Base-by-base conservation (phyloP, 169 alveolate species). In the Plasmodium blacklocki region DNA sequence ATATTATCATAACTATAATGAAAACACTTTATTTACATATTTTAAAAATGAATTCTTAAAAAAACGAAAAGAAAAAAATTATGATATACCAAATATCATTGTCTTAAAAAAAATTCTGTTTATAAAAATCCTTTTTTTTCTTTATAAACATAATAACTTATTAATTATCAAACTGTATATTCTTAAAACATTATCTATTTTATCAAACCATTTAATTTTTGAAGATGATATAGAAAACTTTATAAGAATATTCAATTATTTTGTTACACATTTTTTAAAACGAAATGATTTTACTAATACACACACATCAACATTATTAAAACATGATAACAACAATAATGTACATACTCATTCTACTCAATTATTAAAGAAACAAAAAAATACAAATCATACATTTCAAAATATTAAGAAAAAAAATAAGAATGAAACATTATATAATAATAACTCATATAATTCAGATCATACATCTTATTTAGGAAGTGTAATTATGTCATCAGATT, bases 121-220 rank as follows among this genome's bases (percentile, higher is more conserved):
- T n/a, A 67, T 83, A 54, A 83, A 62, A n/a, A 43, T 83, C 15
- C 26, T 83, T 29, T 83, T 67, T 29, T 83, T 83, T 73, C 64
- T 83, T 49, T 49, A 56, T 29, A 56, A 72, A 9, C 43, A 83
- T 67, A 68, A 66, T 52, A 12, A 15, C 45, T 18, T 18, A 39
- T 47, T 68, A 68, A 14, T 68, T 32, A 39, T 60, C 21, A 67
- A 49, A 23, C 14, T 68, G 7, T 11, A 60, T 15, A 83, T 83
- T 56, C 56, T 63, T 12, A 83, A 83, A 58, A 14, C 47, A 3
- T 60, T 83, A 7, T 12, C 85, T 2, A 39, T 83, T 23, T 47
- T 83, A 18, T 60, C 85, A 3, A 32, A 19, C 14, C 59, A 68
- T 63, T 21, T 83, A 21, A 18, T 83, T 11, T 83, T 14, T 43